These are phyloP conservation scores for Taphrina pruni DNA, from an alignment of 1,139 yeast genomes.

Conservation along the genomic window DNA sequence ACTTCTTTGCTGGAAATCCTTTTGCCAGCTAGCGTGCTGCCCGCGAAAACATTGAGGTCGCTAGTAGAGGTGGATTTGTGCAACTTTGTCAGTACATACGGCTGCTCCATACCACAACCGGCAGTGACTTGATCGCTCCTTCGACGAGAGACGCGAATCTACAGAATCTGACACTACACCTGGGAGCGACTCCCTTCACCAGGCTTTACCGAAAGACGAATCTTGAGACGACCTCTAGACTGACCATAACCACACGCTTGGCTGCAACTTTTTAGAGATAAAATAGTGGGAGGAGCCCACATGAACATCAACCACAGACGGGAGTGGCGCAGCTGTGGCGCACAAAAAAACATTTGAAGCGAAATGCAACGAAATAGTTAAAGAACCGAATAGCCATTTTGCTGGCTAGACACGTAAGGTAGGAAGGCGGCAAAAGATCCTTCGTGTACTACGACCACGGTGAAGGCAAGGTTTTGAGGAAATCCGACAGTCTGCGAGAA, in stretches of 20 bases:
- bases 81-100: slow-evolving; percentile 31
- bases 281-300: slow-evolving; percentile 8
- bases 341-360: slow-evolving; percentile 6
- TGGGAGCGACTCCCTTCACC: too few species aligned
- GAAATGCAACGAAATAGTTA: slow-evolving; percentile 1
- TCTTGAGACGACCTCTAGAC: too few species aligned
- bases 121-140: too few species aligned
- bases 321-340: slow-evolving; percentile 17
- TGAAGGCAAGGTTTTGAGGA: too few species aligned
- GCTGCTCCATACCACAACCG: slow-evolving; percentile 14
- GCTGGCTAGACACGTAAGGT: too few species aligned
- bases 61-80: slow-evolving; percentile 24
- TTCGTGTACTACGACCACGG: too few species aligned
- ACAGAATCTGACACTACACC: too few species aligned
- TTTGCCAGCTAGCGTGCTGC: slow-evolving; percentile 2
- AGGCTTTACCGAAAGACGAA: too few species aligned
- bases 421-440: too few species aligned
- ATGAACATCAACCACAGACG: slow-evolving; percentile 2
- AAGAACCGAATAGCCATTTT: too few species aligned
- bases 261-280: slow-evolving; percentile 11
- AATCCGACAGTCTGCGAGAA: background rate
- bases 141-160: too few species aligned
- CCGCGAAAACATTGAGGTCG: slow-evolving; percentile 18
- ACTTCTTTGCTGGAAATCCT: slow-evolving; percentile 22
- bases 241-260: background rate